phyloP scores from a whole-genome alignment of 202 grass and related monocot genomes.

The Panicum hallii region DNA sequence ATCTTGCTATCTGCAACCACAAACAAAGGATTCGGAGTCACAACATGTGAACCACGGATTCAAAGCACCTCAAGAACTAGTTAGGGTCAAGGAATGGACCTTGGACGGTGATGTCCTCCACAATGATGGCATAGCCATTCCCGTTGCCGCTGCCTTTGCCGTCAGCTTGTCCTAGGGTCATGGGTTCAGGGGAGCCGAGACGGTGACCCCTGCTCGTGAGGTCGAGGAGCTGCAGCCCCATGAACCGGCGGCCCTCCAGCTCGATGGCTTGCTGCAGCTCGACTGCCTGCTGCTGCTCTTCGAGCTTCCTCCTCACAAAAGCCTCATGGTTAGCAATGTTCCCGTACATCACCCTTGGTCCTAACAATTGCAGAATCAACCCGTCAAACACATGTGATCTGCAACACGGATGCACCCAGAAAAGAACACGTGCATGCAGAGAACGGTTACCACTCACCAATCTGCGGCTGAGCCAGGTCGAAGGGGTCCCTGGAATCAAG shows the following conservation, averaged over 20 bases:
- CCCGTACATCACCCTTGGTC: conserved; percentile 63
- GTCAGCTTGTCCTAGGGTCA: conserved; percentile 29
- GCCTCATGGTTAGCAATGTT: conserved; percentile 56
- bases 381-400: background rate
- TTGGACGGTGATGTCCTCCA: conserved; percentile 47
- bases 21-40: conserved; percentile 11
- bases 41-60: background rate
- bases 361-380: conserved; percentile 29
- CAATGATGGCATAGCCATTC: conserved; percentile 21
- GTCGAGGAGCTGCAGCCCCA: conserved; percentile 29
- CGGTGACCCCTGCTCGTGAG: conserved; percentile 9
- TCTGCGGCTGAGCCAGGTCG: conserved; percentile 61
- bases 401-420: background rate
- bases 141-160: conserved; percentile 30
- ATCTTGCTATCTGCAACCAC: conserved; percentile 58
- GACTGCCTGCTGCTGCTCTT: conserved; percentile 69
- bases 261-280: conserved; percentile 72
- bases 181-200: background rate
- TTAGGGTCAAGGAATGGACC: conserved; percentile 46
- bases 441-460: conserved; percentile 54
- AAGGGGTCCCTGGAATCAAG: conserved; percentile 72
- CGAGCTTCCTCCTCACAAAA: conserved; percentile 66
- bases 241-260: background rate
- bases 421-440: background rate
- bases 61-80: background rate